Conservation (phyloP, 2,329 filamentous ascomycete species). For the Camillea tinctor region DNA sequence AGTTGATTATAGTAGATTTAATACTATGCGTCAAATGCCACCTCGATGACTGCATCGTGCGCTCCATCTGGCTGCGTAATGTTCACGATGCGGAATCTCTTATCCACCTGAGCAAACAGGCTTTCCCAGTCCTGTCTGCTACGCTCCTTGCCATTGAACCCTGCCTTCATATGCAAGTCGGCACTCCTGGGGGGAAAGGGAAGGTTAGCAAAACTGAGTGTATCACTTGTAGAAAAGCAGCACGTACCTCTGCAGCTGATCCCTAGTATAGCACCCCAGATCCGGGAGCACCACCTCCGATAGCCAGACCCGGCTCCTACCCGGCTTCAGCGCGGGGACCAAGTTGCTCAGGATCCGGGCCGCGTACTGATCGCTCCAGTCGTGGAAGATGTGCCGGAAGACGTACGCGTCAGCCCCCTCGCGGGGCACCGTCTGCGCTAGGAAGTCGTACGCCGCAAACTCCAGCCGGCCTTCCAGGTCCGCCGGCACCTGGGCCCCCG, state of each 20-base stretch:
- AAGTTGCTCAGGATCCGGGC: slow-evolving; percentile 31
- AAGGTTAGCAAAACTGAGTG: neutral
- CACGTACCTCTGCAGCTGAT: slow-evolving; percentile 14
- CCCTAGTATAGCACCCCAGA: slow-evolving; percentile 7
- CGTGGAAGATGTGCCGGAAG: slow-evolving; percentile 35
- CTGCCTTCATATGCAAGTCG: slow-evolving; percentile 21
- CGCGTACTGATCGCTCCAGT: slow-evolving; percentile 35
- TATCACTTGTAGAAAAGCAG: neutral
- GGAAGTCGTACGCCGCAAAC: slow-evolving; percentile 25
- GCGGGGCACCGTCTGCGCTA: slow-evolving; percentile 17
- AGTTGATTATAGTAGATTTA: no score
- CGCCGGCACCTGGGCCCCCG: slow-evolving; percentile 17
- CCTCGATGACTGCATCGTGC: slow-evolving; percentile 15
- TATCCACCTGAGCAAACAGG: slow-evolving; percentile 18
- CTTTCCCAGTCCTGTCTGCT: slow-evolving; percentile 15
- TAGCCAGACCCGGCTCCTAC: slow-evolving; percentile 21
- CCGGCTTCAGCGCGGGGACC: slow-evolving; percentile 28
- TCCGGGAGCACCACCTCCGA: slow-evolving; percentile 24
- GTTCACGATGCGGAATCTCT: slow-evolving; percentile 13
- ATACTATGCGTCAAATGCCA: slow-evolving; percentile 12
- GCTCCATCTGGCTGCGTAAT: slow-evolving; percentile 16
- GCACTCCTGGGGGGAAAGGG: slow-evolving; percentile 20
- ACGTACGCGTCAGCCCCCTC: slow-evolving; percentile 24
- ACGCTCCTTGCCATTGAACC: slow-evolving; percentile 21
- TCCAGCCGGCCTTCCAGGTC: slow-evolving; percentile 20